These are phyloP conservation scores for Nakazawaea siamensis DNA, from an alignment of 805 yeast genomes.

Conservation along the genomic window DNA sequence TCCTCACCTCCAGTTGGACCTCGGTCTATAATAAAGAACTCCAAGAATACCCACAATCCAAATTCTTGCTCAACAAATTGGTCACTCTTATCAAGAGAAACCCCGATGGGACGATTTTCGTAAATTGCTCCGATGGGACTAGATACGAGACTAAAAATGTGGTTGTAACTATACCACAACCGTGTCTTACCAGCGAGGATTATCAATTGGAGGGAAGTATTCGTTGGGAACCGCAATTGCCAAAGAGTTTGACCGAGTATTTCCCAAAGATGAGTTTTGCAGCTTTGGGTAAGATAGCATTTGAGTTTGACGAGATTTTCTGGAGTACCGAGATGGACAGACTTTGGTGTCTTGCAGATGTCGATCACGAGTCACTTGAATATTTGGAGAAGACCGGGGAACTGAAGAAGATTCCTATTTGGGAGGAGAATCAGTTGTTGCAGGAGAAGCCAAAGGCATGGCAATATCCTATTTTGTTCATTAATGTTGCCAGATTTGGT, in stretches of 20 bases:
- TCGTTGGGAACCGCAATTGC: conserved; percentile 8
- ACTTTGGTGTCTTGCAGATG: conserved; percentile 28
- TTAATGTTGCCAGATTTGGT: conserved; percentile 37
- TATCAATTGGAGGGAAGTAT: conserved; percentile 5
- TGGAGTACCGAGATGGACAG: conserved; percentile 44
- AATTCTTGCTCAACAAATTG: conserved; percentile 16
- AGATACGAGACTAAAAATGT: conserved; percentile 12
- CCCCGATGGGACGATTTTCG: conserved; percentile 14
- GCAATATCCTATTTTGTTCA: conserved; percentile 42
- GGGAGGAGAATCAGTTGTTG: conserved; percentile 1
- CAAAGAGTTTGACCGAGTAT: conserved; percentile 21
- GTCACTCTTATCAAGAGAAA: conserved; percentile 20
- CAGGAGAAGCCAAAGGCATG: conserved; percentile 27
- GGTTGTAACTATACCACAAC: conserved; percentile 61
- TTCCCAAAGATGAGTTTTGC: conserved; percentile 40
- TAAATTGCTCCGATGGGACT: conserved; percentile 7
- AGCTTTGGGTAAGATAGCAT: conserved; percentile 52
- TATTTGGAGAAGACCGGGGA: not conserved
- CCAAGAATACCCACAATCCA: conserved; percentile 14
- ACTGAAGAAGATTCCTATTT: not conserved
- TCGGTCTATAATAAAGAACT: conserved; percentile 23
- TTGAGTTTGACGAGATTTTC: conserved; percentile 46
- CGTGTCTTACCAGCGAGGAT: conserved; percentile 37
- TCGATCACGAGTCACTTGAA: conserved; percentile 14
- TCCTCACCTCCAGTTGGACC: conserved; percentile 51